Evolutionary conservation across 2,329 filamentous ascomycete genomes (phyloP), one percentile per base, ranked within the genome.

Genomic region (Parascedosporium putredinis): DNA sequence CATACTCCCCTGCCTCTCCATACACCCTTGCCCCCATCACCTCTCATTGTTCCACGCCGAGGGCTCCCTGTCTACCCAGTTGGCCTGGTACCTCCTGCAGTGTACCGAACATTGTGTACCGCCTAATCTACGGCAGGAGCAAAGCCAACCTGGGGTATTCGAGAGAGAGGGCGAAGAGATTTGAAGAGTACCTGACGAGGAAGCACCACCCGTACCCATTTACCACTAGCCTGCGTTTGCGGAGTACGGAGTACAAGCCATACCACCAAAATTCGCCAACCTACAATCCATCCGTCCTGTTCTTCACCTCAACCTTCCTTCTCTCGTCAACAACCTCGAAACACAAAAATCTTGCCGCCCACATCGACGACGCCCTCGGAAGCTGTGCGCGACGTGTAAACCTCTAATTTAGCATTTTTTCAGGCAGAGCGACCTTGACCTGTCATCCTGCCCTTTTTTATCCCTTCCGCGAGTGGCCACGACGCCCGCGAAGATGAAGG

Each of bases 401-500:
- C 22, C 18, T 33, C n/a, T 22, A 20, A 22, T 27, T 46, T 29
- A 23, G 38, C n/a, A 27, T 40, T 16, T 33, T 14, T 20, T 45
- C 23, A 34, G 29, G 50, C 36, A 43, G 29, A 43, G 22, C 20
- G 38, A 16, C 33, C 27, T 27, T 49, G 44, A 53, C 47, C 55
- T 52, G 50, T 53, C 27, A 43, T 27, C 44, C 25, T 27, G 33
- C 8, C 24, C 25, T 34, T 31, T 47, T 45, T 40, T 43, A 23
- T 27, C 45, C 27, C 31, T 22, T 20, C 22, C 36, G 51, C 45
- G 29, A 42, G 43, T 40, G 36, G 29, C 46, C 51, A 22, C 48
- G 20, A 31, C 25, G 50, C 48, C 51, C 53, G 54, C 57, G 56
- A 65, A 59, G 60, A 80, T 79, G 76, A 80, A 79, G 70, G 77